Evolutionary conservation across 768 basidiomycete species (phyloP).

Genomic region (Fomitopsis pulvina): DNA sequence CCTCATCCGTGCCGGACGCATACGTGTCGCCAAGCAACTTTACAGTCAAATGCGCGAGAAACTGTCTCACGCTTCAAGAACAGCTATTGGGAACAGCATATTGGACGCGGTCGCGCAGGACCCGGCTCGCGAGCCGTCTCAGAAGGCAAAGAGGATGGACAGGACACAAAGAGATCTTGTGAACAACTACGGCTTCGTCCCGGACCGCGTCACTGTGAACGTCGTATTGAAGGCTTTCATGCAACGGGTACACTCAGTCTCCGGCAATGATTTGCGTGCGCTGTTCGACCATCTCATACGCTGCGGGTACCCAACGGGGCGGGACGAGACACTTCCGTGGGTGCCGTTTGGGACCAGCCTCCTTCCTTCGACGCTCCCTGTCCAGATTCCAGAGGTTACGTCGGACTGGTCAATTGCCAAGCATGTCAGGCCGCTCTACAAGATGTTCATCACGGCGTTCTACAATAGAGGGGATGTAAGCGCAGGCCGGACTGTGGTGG

Average conservation of each 20-base stretch:
- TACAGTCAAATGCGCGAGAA: conserved; percentile 24
- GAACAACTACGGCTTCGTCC: conserved; percentile 40
- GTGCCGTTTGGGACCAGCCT: conserved; percentile 40
- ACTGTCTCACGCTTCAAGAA: conserved; percentile 17
- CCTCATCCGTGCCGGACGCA: conserved; percentile 35
- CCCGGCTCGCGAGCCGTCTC: conserved; percentile 31
- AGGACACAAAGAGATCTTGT: conserved; percentile 37
- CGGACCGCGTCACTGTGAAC: conserved; percentile 68
- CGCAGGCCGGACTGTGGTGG: conserved; percentile 47
- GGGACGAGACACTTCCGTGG: conserved; percentile 8
- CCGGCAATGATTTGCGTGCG: conserved; percentile 35
- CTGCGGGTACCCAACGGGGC: conserved; percentile 45
- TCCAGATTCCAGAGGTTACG: conserved; percentile 33
- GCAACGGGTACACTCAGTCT: conserved; percentile 40
- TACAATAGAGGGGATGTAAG: conserved; percentile 44
- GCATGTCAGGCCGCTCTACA: conserved; percentile 65
- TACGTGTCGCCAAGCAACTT: conserved; percentile 38
- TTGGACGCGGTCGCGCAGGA: conserved; percentile 36
- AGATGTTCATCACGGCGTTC: conserved; percentile 66
- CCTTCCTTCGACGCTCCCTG: neutral
- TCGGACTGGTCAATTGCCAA: conserved; percentile 43
- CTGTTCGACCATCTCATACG: conserved; percentile 63
- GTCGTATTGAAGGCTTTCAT: conserved; percentile 59
- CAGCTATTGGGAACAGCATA: conserved; percentile 50
- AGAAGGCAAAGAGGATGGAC: conserved; percentile 34